Evolutionary conservation across 768 basidiomycete genomes (phyloP).

Genomic region (Collybia sordida): DNA sequence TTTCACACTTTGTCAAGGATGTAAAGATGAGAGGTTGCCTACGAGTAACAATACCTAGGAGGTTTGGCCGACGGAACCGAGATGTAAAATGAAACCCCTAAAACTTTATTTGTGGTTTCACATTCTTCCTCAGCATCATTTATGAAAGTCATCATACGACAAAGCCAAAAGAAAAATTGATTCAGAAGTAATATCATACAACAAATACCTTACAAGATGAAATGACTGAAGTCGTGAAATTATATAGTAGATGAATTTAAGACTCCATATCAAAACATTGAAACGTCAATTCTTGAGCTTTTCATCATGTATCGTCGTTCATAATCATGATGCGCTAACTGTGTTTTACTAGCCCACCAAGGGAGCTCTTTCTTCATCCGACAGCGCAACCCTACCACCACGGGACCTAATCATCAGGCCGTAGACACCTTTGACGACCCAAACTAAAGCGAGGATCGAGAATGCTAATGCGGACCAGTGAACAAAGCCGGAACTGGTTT

Average conservation of each 20-base stretch:
- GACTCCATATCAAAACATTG: neutral
- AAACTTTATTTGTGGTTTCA: no score
- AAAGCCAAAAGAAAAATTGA: no score
- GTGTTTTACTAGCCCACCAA: conserved; percentile 48
- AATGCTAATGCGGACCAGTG: conserved; percentile 90
- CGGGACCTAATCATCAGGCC: conserved; percentile 50
- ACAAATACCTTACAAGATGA: neutral
- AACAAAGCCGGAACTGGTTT: conserved; percentile 69
- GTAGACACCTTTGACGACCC: conserved; percentile 76
- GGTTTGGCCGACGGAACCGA: no score
- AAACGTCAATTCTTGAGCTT: neutral
- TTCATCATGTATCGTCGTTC: neutral
- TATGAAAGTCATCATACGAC: no score
- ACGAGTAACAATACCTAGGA: no score
- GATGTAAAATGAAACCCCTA: no score
- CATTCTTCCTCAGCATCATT: no score
- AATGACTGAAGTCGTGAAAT: neutral
- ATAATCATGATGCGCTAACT: neutral
- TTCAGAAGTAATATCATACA: no score
- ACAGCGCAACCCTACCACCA: conserved; percentile 56
- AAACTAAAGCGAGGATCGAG: conserved; percentile 80
- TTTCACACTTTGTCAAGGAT: no score
- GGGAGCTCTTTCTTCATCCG: conserved; percentile 88
- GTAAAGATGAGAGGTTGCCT: no score
- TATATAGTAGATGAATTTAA: neutral